These are phyloP conservation scores for Cladophialophora yegresii DNA, from an alignment of 2,329 filamentous ascomycete species.

Conservation along the genomic window DNA sequence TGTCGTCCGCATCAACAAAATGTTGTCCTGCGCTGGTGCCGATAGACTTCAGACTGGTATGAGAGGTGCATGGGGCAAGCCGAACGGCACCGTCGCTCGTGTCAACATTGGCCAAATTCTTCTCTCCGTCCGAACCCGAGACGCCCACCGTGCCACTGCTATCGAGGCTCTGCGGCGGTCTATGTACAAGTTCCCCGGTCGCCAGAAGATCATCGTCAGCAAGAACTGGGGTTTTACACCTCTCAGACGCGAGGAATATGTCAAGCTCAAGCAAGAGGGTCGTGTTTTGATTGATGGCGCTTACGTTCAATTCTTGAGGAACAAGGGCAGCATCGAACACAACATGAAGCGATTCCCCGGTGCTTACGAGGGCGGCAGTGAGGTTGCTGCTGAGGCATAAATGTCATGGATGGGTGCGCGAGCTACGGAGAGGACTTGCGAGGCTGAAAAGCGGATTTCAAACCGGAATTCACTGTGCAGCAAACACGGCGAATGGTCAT, in stretches of 20 bases:
- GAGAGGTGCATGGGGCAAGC: conserved; percentile 99
- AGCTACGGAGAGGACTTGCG: not conserved
- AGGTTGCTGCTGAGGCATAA: conserved; percentile 50
- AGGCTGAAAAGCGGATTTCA: not conserved
- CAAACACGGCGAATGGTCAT: not conserved
- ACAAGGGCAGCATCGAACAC: conserved; percentile 79
- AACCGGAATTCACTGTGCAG: not conserved
- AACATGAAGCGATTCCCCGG: conserved; percentile 96
- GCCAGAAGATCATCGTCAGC: conserved; percentile 99
- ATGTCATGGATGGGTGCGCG: conserved; percentile 23
- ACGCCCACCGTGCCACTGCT: conserved; percentile 85
- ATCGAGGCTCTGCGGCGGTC: conserved; percentile 98
- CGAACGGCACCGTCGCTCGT: conserved; percentile 97
- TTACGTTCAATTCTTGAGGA: conserved; percentile 98
- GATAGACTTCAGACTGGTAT: conserved; percentile 99
- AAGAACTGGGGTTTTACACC: conserved; percentile 99
- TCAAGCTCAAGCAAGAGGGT: conserved; percentile 90
- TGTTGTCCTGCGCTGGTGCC: conserved; percentile 99
- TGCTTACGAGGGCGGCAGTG: conserved; percentile 61
- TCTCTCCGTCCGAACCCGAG: conserved; percentile 94
- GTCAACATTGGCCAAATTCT: conserved; percentile 99
- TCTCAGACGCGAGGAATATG: conserved; percentile 95
- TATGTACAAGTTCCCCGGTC: conserved; percentile 99
- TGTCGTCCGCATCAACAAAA: conserved; percentile 99
- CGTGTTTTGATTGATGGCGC: conserved; percentile 96